Conservation (phyloP, 2,329 filamentous ascomycete genomes). For the Exophiala alcalophila region DNA sequence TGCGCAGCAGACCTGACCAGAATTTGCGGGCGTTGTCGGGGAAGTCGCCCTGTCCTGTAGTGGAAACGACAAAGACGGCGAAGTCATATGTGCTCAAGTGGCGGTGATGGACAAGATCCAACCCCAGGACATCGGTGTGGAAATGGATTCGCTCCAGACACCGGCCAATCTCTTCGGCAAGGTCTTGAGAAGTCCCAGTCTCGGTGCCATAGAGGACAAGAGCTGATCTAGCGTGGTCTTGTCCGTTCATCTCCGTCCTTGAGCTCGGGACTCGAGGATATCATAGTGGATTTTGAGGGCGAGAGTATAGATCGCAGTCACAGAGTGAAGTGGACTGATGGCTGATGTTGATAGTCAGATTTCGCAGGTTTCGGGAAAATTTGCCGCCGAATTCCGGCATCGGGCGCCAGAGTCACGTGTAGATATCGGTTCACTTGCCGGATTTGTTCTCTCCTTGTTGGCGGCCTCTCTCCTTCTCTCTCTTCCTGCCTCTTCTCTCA, state of each 20-base stretch:
- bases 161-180: conserved; percentile 78
- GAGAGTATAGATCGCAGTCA: too few species aligned
- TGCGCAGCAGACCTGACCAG: conserved; percentile 80
- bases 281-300: conserved; percentile 7
- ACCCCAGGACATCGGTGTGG: conserved; percentile 67
- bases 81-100: conserved; percentile 37
- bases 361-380: too few species aligned
- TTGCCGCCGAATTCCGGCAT: not conserved
- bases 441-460: not conserved
- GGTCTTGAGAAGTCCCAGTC: conserved; percentile 89
- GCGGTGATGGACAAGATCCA: conserved; percentile 55
- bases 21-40: conserved; percentile 77
- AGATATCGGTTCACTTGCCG: not conserved
- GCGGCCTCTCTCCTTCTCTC: not conserved
- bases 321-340: too few species aligned
- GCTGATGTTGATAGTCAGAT: too few species aligned
- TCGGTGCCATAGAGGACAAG: conserved; percentile 90
- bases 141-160: conserved; percentile 77
- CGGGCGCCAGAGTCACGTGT: too few species aligned
- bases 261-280: not conserved
- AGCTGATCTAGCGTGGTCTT: conserved; percentile 37
- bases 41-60: conserved; percentile 91
- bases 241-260: conserved; percentile 13
- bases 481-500: too few species aligned
- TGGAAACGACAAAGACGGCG: conserved; percentile 75